phyloP scores from a whole-genome alignment of 495 filamentous ascomycete species.

The Mytilinidion resinicola region DNA sequence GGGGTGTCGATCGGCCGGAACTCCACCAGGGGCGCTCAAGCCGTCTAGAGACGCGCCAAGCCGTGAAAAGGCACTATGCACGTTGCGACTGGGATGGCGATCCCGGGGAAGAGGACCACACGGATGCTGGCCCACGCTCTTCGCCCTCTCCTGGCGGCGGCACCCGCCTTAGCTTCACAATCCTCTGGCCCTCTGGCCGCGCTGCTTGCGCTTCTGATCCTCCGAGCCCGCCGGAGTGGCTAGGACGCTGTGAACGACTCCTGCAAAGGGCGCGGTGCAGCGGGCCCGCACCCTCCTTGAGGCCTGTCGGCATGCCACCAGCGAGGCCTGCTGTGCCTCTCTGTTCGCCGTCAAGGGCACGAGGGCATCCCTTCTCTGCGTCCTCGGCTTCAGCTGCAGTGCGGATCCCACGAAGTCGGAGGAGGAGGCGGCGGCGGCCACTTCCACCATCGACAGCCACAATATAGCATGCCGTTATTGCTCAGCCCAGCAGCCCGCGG shows the following conservation, averaged over 20 bases:
- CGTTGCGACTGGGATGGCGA: not conserved
- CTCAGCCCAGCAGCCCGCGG: not conserved
- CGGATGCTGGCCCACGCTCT: too few species aligned
- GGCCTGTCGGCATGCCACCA: too few species aligned
- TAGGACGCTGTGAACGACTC: not conserved
- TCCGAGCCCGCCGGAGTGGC: not conserved
- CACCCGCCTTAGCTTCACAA: not conserved
- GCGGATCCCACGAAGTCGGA: too few species aligned
- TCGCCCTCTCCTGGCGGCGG: too few species aligned
- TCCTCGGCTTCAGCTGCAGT: too few species aligned
- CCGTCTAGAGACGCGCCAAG: too few species aligned
- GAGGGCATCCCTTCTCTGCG: too few species aligned
- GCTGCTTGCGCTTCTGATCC: not conserved
- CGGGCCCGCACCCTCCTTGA: too few species aligned
- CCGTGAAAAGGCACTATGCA: too few species aligned
- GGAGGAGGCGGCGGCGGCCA: not conserved
- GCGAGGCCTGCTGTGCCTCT: too few species aligned
- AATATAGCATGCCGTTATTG: not conserved
- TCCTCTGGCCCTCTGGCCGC: not conserved
- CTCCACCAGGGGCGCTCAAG: too few species aligned
- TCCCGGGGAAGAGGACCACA: not conserved
- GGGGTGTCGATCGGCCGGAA: not conserved
- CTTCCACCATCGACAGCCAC: not conserved
- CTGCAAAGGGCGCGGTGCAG: not conserved
- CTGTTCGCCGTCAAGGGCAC: too few species aligned